Conservation (phyloP, 1,284 basidiomycete genomes). For the Cryptococcus sp. region DNA sequence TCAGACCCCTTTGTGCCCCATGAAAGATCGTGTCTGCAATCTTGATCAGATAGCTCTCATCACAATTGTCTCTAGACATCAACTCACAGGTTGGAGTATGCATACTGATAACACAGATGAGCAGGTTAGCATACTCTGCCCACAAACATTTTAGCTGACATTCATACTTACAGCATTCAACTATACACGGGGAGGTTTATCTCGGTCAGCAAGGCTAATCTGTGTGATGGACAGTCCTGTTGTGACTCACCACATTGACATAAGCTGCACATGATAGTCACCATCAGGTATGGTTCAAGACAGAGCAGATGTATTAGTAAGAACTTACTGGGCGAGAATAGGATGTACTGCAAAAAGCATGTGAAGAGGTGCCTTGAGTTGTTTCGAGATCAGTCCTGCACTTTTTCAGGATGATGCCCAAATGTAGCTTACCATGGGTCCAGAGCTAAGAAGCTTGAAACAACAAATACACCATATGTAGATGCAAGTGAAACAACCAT, state of each 20-base stretch:
- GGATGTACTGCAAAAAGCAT: conserved; percentile 81
- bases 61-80: background rate
- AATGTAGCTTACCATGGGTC: conserved; percentile 77
- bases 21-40: conserved; percentile 53
- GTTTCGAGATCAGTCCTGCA: background rate
- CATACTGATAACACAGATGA: conserved; percentile 24
- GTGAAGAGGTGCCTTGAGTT: conserved; percentile 66
- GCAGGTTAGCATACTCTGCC: conserved; percentile 17
- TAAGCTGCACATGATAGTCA: conserved; percentile 33
- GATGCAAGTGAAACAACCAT: conserved; percentile 82
- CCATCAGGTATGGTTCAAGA: conserved; percentile 18
- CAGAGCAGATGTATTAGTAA: background rate
- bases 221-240: background rate
- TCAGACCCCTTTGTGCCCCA: conserved; percentile 82
- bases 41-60: too few species aligned
- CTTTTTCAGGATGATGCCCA: too few species aligned
- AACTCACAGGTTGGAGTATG: conserved; percentile 63
- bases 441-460: conserved; percentile 77
- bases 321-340: conserved; percentile 57
- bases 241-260: conserved; percentile 40
- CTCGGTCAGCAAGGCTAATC: background rate
- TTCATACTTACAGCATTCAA: conserved; percentile 38
- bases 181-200: conserved; percentile 13
- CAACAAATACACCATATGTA: conserved; percentile 80
- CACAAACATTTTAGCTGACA: background rate